These are phyloP conservation scores for Lizonia empirigonia DNA, from an alignment of 2,329 filamentous ascomycete genomes.

Conservation along the genomic window DNA sequence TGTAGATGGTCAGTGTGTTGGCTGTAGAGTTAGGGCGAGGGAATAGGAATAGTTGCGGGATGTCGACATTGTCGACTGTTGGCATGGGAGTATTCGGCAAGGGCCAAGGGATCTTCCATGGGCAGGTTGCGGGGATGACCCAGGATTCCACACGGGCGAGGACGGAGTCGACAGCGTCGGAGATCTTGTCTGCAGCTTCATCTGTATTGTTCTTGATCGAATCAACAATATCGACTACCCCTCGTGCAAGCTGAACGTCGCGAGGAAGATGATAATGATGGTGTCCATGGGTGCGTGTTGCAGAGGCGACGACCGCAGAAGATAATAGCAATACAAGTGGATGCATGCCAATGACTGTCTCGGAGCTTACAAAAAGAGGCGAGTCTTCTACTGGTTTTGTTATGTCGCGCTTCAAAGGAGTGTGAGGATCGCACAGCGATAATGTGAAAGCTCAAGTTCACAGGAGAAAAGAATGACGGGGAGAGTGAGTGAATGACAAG, in stretches of 20 bases:
- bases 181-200: constrained; percentile 2
- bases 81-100: constrained; percentile 19
- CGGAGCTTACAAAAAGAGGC: neutral
- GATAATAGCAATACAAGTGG: constrained; percentile 2
- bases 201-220: constrained; percentile 10
- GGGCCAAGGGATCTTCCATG: constrained; percentile 19
- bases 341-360: neutral
- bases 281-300: constrained; percentile 4
- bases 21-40: constrained; percentile 9
- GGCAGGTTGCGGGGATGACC: constrained; percentile 14
- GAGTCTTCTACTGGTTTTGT: neutral
- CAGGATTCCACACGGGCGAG: constrained; percentile 12
- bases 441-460: constrained; percentile 2
- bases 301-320: constrained; percentile 2
- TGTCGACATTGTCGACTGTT: constrained; percentile 7
- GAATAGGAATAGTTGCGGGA: constrained; percentile 23
- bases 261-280: constrained; percentile 2
- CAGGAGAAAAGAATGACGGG: constrained; percentile 4
- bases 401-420: neutral
- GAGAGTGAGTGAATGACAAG: constrained; percentile 1
- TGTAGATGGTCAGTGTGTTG: constrained; percentile 21
- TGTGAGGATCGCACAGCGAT: constrained; percentile 9
- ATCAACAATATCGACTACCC: constrained; percentile 4
- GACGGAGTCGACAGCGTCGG: constrained; percentile 9
- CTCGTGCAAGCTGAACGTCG: constrained; percentile 3